These are phyloP conservation scores for Xylaria sp. DNA, from an alignment of 2,329 filamentous ascomycete species.

Conservation along the genomic window DNA sequence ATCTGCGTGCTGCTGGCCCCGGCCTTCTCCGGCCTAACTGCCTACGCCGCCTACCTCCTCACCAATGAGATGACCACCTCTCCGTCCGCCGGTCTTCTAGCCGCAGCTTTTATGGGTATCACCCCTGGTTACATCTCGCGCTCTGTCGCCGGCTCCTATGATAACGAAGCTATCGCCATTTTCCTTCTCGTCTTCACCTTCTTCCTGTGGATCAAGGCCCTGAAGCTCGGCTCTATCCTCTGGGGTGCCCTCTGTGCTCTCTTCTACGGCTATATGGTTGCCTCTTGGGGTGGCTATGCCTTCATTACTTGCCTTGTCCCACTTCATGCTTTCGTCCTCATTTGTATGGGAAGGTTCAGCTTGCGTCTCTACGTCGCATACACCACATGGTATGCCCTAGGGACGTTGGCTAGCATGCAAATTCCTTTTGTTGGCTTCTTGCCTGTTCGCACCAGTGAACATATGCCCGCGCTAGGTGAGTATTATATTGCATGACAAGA, in stretches of 20 bases:
- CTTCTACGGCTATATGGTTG: slow-evolving; percentile 99
- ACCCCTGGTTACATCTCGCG: slow-evolving; percentile 96
- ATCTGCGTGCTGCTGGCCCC: slow-evolving; percentile 97
- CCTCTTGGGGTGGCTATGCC: slow-evolving; percentile 98
- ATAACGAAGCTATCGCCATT: slow-evolving; percentile 99
- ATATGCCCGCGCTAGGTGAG: slow-evolving; percentile 94
- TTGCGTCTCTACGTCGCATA: slow-evolving; percentile 94
- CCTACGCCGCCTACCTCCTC: slow-evolving; percentile 91
- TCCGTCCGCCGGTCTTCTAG: slow-evolving; percentile 91
- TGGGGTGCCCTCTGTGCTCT: slow-evolving; percentile 95
- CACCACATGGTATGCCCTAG: slow-evolving; percentile 96
- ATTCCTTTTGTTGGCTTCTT: slow-evolving; percentile 98
- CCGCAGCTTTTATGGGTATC: slow-evolving; percentile 97
- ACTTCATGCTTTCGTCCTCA: slow-evolving; percentile 90
- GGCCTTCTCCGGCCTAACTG: slow-evolving; percentile 92
- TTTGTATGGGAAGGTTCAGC: slow-evolving; percentile 97
- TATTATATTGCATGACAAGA: slow-evolving; percentile 27
- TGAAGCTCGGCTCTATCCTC: slow-evolving; percentile 95
- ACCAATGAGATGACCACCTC: slow-evolving; percentile 98
- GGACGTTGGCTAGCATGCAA: slow-evolving; percentile 98
- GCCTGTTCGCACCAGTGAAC: slow-evolving; percentile 95
- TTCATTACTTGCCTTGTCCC: slow-evolving; percentile 99
- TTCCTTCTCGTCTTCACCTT: slow-evolving; percentile 99
- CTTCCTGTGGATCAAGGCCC: slow-evolving; percentile 98
- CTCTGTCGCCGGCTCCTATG: slow-evolving; percentile 97